Percentiles rank a stretch among this genome's conserved stretches.
Conservation (phyloP, 371 early-diverging fungal genomes). For the Lichtheimia ornata region DNA sequence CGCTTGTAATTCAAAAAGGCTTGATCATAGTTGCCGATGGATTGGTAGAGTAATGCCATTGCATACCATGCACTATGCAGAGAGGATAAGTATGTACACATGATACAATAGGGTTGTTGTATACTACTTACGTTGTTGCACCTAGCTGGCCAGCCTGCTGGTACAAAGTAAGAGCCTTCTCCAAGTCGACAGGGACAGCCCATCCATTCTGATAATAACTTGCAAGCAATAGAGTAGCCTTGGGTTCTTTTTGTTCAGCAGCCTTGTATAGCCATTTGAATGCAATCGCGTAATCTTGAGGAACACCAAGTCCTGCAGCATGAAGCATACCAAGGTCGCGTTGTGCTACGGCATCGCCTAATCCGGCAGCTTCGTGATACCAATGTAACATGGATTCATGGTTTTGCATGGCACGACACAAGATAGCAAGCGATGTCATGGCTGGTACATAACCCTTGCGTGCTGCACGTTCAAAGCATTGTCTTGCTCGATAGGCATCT, state of each 20-base stretch:
- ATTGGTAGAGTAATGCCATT: conserved; percentile 27
- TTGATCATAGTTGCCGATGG: conserved; percentile 17
- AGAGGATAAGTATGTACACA: background rate
- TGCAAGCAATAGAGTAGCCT: conserved; percentile 71
- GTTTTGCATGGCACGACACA: conserved; percentile 6
- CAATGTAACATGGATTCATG: conserved; percentile 35
- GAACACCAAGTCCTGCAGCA: conserved; percentile 66
- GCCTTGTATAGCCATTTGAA: conserved; percentile 76
- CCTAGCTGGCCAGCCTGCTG: conserved; percentile 25
- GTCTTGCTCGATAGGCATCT: conserved; percentile 27
- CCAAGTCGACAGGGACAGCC: conserved; percentile 47
- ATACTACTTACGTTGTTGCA: conserved; percentile 24
- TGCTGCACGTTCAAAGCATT: conserved; percentile 40
- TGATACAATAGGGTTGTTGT: background rate
- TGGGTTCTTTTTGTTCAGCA: conserved; percentile 72
- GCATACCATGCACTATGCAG: conserved; percentile 29
- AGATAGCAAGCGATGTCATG: conserved; percentile 34
- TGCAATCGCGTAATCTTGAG: conserved; percentile 68
- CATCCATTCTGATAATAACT: conserved; percentile 50
- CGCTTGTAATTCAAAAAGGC: conserved; percentile 22
- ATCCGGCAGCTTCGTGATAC: conserved; percentile 46
- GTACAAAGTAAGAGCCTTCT: conserved; percentile 52
- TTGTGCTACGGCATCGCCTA: conserved; percentile 60
- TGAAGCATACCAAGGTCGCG: conserved; percentile 84
- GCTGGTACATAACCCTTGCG: conserved; percentile 32